Evolutionary conservation across 192 early-diverging fungal genomes (phyloP).

Genomic region (Coemansia sp.): DNA sequence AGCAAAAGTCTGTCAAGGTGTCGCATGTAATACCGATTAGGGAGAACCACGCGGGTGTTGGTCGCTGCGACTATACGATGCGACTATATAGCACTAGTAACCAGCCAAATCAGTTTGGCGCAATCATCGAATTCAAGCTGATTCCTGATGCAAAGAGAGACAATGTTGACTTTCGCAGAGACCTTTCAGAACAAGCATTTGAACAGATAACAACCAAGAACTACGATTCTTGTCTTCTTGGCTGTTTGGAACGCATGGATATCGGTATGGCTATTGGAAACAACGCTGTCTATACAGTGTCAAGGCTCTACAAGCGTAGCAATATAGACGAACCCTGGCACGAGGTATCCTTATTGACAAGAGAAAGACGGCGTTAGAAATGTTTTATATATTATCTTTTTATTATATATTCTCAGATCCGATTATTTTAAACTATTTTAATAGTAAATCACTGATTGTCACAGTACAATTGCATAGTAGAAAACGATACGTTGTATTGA

Average conservation of each 20-base stretch:
- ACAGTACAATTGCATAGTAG: no score
- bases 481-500: no score
- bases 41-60: constrained; percentile 17
- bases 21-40: constrained; percentile 19
- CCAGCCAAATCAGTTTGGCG: constrained; percentile 19
- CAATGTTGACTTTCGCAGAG: neutral
- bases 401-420: no score
- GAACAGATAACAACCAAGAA: constrained; percentile 9
- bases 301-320: constrained; percentile 4
- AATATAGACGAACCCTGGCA: neutral
- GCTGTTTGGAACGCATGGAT: constrained; percentile 18
- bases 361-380: no score
- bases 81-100: constrained; percentile 16
- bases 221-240: constrained; percentile 10
- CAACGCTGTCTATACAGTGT: constrained; percentile 14
- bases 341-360: neutral
- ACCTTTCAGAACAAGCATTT: constrained; percentile 4
- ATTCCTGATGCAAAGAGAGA: neutral
- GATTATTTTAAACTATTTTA: no score
- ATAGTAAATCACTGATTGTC: no score
- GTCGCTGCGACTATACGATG: constrained; percentile 27
- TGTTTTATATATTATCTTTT: no score
- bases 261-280: constrained; percentile 18
- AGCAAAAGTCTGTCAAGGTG: constrained; percentile 19
- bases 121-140: constrained; percentile 15